phyloP scores from a whole-genome alignment of 164 flowering plant species.

The Nelumbo lutea region DNA sequence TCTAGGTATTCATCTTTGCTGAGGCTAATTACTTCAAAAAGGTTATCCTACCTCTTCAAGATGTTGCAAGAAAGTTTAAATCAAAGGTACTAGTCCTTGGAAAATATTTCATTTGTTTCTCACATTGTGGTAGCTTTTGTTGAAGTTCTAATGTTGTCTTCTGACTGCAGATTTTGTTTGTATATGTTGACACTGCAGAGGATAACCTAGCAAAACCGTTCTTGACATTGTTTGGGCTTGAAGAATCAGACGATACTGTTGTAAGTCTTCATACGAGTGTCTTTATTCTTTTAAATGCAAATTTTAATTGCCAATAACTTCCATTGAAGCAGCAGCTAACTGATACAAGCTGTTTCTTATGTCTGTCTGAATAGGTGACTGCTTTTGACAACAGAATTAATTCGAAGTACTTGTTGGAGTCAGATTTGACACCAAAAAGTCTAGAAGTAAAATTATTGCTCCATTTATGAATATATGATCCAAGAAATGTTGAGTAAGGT shows the following conservation, averaged over 20 bases:
- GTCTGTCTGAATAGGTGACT: slow-evolving; percentile 44
- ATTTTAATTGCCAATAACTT: neutral
- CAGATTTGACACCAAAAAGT: slow-evolving; percentile 52
- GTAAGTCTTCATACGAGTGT: slow-evolving; percentile 36
- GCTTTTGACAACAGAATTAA: slow-evolving; percentile 66
- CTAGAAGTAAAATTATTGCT: slow-evolving; percentile 55
- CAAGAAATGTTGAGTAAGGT: neutral
- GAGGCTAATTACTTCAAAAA: slow-evolving; percentile 52
- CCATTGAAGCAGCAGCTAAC: neutral
- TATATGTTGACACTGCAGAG: slow-evolving; percentile 58
- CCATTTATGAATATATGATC: slow-evolving; percentile 2
- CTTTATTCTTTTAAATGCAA: neutral
- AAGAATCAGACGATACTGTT: slow-evolving; percentile 58
- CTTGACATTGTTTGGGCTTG: slow-evolving; percentile 78
- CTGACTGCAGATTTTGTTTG: slow-evolving; percentile 65
- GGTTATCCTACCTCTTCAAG: slow-evolving; percentile 56
- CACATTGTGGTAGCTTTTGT: slow-evolving; percentile 4
- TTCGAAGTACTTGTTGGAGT: slow-evolving; percentile 71
- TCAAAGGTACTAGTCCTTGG: slow-evolving; percentile 49
- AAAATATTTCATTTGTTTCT: slow-evolving; percentile 1
- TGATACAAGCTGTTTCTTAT: slow-evolving; percentile 9
- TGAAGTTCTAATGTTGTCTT: slow-evolving; percentile 6
- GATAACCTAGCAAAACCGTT: slow-evolving; percentile 94
- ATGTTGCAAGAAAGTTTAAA: slow-evolving; percentile 76
- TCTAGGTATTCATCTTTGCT: slow-evolving; percentile 74